These are phyloP conservation scores for Cutaneotrichosporon cavernicola DNA, from an alignment of 1,284 basidiomycete species.

Conservation along the genomic window DNA sequence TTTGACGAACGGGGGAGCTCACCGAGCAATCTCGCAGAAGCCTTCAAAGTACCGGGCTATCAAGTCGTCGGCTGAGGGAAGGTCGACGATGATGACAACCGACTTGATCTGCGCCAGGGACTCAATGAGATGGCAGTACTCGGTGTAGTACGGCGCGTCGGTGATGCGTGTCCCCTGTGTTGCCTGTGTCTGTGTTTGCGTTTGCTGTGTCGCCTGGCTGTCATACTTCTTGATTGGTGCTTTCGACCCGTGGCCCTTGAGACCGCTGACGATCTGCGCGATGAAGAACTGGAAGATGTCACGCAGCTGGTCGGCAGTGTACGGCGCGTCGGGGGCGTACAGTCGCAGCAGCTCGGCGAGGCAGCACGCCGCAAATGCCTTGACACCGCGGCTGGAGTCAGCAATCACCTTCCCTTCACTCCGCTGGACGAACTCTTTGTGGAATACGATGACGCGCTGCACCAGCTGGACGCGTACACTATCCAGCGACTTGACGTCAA, in stretches of 20 bases:
- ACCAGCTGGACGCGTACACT: constrained; percentile 76
- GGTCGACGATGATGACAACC: constrained; percentile 87
- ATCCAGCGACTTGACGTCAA: constrained; percentile 71
- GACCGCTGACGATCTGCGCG: constrained; percentile 70
- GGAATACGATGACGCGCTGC: constrained; percentile 73
- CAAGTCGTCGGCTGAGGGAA: constrained; percentile 81
- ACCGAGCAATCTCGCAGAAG: constrained; percentile 74
- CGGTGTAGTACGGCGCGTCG: constrained; percentile 66
- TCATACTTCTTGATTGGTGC: constrained; percentile 30
- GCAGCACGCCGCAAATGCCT: constrained; percentile 89
- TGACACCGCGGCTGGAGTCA: constrained; percentile 64
- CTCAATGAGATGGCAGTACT: constrained; percentile 91
- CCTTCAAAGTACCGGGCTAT: constrained; percentile 78
- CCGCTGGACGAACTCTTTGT: constrained; percentile 69
- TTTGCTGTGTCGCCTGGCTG: constrained; percentile 15
- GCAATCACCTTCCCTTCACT: not conserved
- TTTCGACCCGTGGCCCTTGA: constrained; percentile 56
- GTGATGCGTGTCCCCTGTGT: constrained; percentile 45
- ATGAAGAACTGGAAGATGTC: constrained; percentile 96
- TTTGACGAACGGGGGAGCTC: constrained; percentile 20
- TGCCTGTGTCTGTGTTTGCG: constrained; percentile 52
- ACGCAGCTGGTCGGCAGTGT: constrained; percentile 75
- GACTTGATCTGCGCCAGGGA: constrained; percentile 91
- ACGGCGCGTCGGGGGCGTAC: constrained; percentile 96
- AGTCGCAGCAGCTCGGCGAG: constrained; percentile 88